Conservation (phyloP, 768 basidiomycete species). For the Suillus variegatus region DNA sequence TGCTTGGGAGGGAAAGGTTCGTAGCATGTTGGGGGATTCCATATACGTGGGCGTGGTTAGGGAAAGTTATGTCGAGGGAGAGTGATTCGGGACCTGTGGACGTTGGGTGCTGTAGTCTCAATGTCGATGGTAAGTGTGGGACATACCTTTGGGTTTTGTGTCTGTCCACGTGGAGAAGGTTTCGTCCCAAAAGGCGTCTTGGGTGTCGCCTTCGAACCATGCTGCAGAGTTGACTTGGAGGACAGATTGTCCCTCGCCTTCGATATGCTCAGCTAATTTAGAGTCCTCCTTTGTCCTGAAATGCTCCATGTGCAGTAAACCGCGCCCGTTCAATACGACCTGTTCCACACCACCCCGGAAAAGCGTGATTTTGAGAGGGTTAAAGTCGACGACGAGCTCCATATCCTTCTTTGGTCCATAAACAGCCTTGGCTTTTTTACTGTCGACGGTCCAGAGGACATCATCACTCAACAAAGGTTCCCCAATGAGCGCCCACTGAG, state of each 20-base stretch:
- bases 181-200: slow-evolving; percentile 91
- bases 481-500: slow-evolving; percentile 81
- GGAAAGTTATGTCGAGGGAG: slow-evolving; percentile 91
- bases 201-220: slow-evolving; percentile 89
- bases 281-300: slow-evolving; percentile 68
- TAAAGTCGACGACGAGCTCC: slow-evolving; percentile 69
- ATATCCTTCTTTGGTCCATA: slow-evolving; percentile 67
- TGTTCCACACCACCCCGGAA: slow-evolving; percentile 77
- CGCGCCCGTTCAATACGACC: slow-evolving; percentile 85
- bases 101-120: slow-evolving; percentile 4
- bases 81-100: slow-evolving; percentile 87
- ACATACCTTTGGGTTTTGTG: slow-evolving; percentile 89
- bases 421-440: slow-evolving; percentile 60
- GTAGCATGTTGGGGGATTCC: slow-evolving; percentile 98
- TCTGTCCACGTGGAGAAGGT: slow-evolving; percentile 86
- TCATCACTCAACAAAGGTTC: slow-evolving; percentile 66
- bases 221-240: slow-evolving; percentile 53
- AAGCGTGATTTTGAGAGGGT: slow-evolving; percentile 76
- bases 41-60: slow-evolving; percentile 86
- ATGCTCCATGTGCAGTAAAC: slow-evolving; percentile 97
- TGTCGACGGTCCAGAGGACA: slow-evolving; percentile 65
- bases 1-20: slow-evolving; percentile 83
- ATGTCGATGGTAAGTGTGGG: no score
- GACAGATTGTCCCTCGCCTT: slow-evolving; percentile 47
- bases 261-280: slow-evolving; percentile 37